Base-by-base conservation (phyloP, 2,329 filamentous ascomycete species). In the Neofusicoccum kwambonambiense region DNA sequence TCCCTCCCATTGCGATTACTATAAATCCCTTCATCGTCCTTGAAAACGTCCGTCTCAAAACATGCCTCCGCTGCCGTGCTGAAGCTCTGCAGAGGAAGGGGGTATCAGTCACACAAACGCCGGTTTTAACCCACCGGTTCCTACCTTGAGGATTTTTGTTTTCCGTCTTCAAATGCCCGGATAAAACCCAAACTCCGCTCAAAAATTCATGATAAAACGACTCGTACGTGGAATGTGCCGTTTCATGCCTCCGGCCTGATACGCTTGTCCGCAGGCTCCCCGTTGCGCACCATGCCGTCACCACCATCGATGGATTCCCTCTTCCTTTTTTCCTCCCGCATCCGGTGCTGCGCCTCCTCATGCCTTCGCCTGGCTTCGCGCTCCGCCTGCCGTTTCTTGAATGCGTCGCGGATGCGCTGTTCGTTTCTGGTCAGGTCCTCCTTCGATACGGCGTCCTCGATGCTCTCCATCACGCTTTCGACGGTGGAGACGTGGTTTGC, bases 401-500 rank as follows among this genome's bases (percentile, higher is more conserved):
- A 97, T 13, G 87, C 88, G 35, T 89, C 86, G 69, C 90, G 88
- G 70, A 98, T 94, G n/a, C 78, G 81, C 42, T 84, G 85, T 34
- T 90, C 90, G 0, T 86, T 84, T 1, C 80, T 84, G 51, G 93
- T 84, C 39, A 99, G 82, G 73, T 99, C 93, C 65, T 91, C 84
- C 77, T 97, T 88, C 0, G 87, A 90, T 11, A 99, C 92, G 1
- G 88, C 88, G 72, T 97, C 92, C 67, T 88, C 85, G 70, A 99
- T 98, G 77, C 92, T 96, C 69, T 94, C 89, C 66, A 97, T 84
- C 3, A 99, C 95, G 74, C 90, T 96, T 31, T 88, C 83, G 1
- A 97, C 92, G 0, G 91, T 94, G 17, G 82, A 88, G 66, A 91
- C 89, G 77, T 98, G 93, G 73, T 99, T 99, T 0, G 91, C 93